A percentile compares a stretch with the other conserved stretches of the same genome.
Conservation (phyloP, 305 asterid species). For the Fraxinus dipetala region DNA sequence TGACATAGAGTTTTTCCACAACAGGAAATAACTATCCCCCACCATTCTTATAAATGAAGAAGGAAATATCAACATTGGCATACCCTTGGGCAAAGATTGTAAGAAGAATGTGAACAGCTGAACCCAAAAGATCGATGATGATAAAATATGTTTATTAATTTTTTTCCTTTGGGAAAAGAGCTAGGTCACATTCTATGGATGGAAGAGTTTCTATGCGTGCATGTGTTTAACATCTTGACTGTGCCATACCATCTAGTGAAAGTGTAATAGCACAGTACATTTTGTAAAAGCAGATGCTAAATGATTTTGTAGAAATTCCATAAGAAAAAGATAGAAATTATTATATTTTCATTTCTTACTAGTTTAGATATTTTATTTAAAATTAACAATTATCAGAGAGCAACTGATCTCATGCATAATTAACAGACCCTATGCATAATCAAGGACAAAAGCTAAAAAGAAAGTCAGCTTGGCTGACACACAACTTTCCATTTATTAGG, state of each 20-base stretch:
- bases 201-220: background rate
- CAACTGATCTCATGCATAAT: background rate
- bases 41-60: background rate
- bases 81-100: background rate
- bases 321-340: background rate
- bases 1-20: background rate
- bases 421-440: background rate
- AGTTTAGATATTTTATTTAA: too few relatives aligned
- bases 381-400: too few relatives aligned
- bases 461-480: background rate
- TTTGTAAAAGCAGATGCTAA: background rate
- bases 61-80: background rate
- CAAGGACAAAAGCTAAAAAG: background rate
- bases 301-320: background rate
- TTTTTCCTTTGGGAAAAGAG: background rate
- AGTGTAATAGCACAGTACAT: background rate
- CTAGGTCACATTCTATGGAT: background rate
- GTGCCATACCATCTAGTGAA: background rate
- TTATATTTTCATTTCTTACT: too few relatives aligned
- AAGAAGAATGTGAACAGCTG: background rate
- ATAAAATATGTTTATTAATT: background rate
- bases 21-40: background rate
- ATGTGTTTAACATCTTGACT: background rate
- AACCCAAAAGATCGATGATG: background rate
- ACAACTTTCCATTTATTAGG: background rate